A percentile compares a stretch with the other conserved stretches of the same genome.
Conservation (phyloP, 2,329 filamentous ascomycete genomes). For the Metarhizium brunneum region DNA sequence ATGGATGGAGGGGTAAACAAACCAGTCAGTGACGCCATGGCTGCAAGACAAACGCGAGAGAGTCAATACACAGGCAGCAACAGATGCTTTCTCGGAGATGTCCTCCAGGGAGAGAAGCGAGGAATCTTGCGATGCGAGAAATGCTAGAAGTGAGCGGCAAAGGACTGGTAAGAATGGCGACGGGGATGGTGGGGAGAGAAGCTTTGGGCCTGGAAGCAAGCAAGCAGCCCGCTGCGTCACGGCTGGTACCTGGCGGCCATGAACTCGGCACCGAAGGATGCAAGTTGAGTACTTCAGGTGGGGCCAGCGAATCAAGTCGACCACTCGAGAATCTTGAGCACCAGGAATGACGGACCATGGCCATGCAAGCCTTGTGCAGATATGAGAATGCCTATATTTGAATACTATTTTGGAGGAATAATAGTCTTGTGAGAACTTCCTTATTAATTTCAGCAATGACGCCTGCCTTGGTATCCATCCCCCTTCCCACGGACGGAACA, state of each 20-base stretch:
- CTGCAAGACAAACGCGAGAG: background rate
- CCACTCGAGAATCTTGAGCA: too few species aligned
- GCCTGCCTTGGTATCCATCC: background rate
- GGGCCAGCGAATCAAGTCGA: too few species aligned
- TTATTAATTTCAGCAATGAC: background rate
- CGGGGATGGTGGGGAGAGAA: background rate
- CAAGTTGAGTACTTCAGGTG: too few species aligned
- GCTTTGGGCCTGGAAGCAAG: background rate
- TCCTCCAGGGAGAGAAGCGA: background rate
- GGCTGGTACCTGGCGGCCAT: background rate
- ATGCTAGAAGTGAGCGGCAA: background rate
- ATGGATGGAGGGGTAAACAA: constrained; percentile 16
- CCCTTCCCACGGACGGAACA: background rate
- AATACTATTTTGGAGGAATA: too few species aligned
- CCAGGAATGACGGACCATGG: too few species aligned
- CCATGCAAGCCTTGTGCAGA: too few species aligned
- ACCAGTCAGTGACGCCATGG: constrained; percentile 47
- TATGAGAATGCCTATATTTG: too few species aligned
- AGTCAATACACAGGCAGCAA: background rate
- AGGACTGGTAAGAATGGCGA: background rate
- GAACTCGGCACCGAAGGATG: too few species aligned
- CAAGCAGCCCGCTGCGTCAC: background rate
- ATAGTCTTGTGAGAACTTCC: too few species aligned
- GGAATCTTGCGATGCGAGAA: background rate
- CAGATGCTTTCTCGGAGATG: background rate